Base-by-base conservation (phyloP, 2,329 filamentous ascomycete genomes). In the Thyridium curvatum region DNA sequence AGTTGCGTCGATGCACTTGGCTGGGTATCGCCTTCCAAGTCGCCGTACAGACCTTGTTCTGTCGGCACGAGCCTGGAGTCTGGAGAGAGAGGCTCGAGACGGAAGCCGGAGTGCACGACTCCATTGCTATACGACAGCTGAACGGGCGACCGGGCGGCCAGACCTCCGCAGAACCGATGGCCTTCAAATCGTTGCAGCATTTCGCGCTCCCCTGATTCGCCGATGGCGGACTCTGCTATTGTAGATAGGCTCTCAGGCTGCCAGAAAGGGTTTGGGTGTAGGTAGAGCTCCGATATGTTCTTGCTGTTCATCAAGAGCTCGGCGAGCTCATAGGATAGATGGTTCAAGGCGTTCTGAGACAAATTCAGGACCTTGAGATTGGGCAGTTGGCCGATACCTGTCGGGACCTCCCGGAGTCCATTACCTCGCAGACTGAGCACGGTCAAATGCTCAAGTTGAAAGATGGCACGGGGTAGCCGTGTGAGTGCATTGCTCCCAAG, bases 351-450 rank as follows among this genome's bases (percentile, higher is more conserved):
- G 44, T 86, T 87, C 38, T 82, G 73, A 1, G 79, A 75, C 8
- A 88, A 49, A 47, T 86, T 86, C 30, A 88, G 69, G 37, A 77
- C 70, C 37, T 65, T 62, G 4, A 88, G 66, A 41, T 77, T 79
- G 4, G 53, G 54, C 7, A 87, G 65, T 26, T 72, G 72, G 16
- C 64, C 65, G 35, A 87, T 77, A 4, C 69, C 65, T 0, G 77
- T 64, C 1, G 84, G 78, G 3, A 88, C 59, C 50, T 82, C 73
- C 0, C 60, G 62, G 12, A 88, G 66, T 17, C 68, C 56, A 49
- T 86, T 86, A 43, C 70, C 74, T 29, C 84, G 76, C 13, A 88
- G 65, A 48, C 74, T 85, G 12, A 88, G 69, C 13, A 80, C 73
- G 0, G 75, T 80, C 21, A 87, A 62, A 48, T 77, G 64, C 16